Conservation (phyloP, 176 grass and related monocot genomes). For the Cocos nucifera region DNA sequence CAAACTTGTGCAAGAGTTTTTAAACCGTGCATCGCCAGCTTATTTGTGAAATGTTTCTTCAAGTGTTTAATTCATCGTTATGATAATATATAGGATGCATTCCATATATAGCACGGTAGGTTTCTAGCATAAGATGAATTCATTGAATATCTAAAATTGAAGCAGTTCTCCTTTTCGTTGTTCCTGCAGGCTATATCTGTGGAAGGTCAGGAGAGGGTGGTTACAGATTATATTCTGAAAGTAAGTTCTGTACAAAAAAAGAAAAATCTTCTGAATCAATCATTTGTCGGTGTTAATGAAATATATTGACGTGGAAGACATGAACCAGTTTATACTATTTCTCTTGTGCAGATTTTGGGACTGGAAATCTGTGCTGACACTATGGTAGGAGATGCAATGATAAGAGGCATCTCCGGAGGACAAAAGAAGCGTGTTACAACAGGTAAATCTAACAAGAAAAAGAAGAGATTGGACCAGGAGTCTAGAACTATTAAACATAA, state of each 20-base stretch:
- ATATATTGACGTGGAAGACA: too few species aligned
- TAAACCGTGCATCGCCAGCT: too few species aligned
- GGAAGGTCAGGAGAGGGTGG: constrained; percentile 64
- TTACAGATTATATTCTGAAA: constrained; percentile 82
- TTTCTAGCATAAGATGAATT: too few species aligned
- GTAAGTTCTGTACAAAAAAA: constrained; percentile 14
- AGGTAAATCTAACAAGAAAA: constrained; percentile 32
- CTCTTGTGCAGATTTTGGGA: constrained; percentile 43
- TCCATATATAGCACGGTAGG: too few species aligned
- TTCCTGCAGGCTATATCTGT: constrained; percentile 43
- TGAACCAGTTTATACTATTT: neutral
- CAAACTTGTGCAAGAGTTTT: too few species aligned
- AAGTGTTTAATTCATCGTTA: too few species aligned
- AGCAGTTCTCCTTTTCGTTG: too few species aligned
- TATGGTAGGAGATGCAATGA: constrained; percentile 64
- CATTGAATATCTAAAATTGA: too few species aligned
- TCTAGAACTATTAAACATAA: neutral
- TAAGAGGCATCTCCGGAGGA: constrained; percentile 78
- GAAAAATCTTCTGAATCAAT: neutral
- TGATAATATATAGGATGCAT: too few species aligned
- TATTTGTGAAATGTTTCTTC: too few species aligned
- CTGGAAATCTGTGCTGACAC: constrained; percentile 78
- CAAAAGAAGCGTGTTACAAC: constrained; percentile 88
- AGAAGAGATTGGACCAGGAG: neutral
- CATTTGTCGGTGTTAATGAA: neutral